Evolutionary conservation across 2,329 filamentous ascomycete genomes (phyloP).

Genomic region (Cephalotrichum gorgonifer): DNA sequence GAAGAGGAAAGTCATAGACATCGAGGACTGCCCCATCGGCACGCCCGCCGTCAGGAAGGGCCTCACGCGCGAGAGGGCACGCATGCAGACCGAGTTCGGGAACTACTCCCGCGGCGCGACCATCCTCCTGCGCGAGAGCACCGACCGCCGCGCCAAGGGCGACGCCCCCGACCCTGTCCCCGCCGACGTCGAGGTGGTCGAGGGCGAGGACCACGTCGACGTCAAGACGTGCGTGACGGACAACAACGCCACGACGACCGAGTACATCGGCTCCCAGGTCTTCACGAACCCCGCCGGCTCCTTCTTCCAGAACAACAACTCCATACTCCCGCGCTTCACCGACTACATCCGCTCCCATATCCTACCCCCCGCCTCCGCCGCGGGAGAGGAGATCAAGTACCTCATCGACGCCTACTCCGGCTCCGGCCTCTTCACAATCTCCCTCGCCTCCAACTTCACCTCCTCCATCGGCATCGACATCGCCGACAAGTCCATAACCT

Average conservation of each 20-base stretch:
- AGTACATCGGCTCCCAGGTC: slow-evolving; percentile 75
- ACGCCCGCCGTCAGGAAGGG: slow-evolving; percentile 76
- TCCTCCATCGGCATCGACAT: slow-evolving; percentile 88
- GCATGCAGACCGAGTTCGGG: slow-evolving; percentile 58
- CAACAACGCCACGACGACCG: slow-evolving; percentile 69
- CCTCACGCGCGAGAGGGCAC: slow-evolving; percentile 66
- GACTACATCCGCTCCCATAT: slow-evolving; percentile 76
- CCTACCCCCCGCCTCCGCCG: slow-evolving; percentile 36
- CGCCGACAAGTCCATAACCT: slow-evolving; percentile 64
- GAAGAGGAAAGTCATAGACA: slow-evolving; percentile 72
- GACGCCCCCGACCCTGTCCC: slow-evolving; percentile 13
- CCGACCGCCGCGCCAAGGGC: slow-evolving; percentile 50
- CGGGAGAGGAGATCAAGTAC: slow-evolving; percentile 51
- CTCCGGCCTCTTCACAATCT: slow-evolving; percentile 94
- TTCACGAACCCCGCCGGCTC: slow-evolving; percentile 88
- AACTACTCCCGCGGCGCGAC: slow-evolving; percentile 78
- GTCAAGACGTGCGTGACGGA: slow-evolving; percentile 85
- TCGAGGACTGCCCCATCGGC: slow-evolving; percentile 94
- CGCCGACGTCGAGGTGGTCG: slow-evolving; percentile 33
- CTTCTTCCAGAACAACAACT: slow-evolving; percentile 99
- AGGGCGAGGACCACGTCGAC: slow-evolving; percentile 52
- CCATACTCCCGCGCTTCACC: slow-evolving; percentile 80
- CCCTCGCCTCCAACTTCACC: slow-evolving; percentile 74
- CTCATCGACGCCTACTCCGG: slow-evolving; percentile 97
- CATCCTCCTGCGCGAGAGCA: slow-evolving; percentile 79